These are phyloP conservation scores for Helicostylum pulchrum DNA, from an alignment of 192 early-diverging fungal species.

Conservation along the genomic window DNA sequence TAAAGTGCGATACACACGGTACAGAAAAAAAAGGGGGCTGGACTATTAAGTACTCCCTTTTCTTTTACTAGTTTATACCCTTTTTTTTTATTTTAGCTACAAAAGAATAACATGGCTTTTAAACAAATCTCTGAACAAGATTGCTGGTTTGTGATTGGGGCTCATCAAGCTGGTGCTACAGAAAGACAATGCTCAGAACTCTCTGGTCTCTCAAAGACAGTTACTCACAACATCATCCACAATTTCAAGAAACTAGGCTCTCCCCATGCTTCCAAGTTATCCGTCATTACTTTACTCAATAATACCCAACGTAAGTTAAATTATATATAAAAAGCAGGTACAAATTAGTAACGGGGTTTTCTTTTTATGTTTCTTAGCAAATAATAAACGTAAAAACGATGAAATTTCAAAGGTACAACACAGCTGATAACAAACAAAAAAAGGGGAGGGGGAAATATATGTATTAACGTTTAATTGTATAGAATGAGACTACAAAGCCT, in stretches of 20 bases:
- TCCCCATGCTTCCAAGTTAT: constrained; percentile 16
- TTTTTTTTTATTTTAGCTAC: too few relatives aligned
- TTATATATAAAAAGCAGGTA: too few relatives aligned
- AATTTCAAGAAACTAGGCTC: constrained; percentile 25
- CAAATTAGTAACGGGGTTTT: too few relatives aligned
- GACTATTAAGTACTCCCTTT: too few relatives aligned
- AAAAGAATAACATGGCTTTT: background rate
- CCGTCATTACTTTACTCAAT: constrained; percentile 1
- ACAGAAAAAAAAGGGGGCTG: too few relatives aligned
- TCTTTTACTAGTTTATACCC: background rate
- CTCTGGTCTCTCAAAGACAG: constrained; percentile 26
- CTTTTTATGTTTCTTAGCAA: too few relatives aligned
- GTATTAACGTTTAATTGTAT: background rate
- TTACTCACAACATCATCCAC: constrained; percentile 24
- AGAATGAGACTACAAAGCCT: background rate
- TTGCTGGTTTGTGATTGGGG: constrained; percentile 31
- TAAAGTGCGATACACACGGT: too few relatives aligned
- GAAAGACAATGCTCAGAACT: constrained; percentile 25
- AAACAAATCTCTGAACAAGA: constrained; percentile 25
- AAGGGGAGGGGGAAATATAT: background rate
- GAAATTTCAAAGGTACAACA: too few relatives aligned
- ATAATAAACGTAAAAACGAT: too few relatives aligned
- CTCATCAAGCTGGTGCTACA: constrained; percentile 31
- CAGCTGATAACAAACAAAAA: background rate
- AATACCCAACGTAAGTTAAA: background rate